These are phyloP conservation scores for Hyparrhenia diplandra DNA, from an alignment of 176 grass and related monocot species.

Conservation along the genomic window DNA sequence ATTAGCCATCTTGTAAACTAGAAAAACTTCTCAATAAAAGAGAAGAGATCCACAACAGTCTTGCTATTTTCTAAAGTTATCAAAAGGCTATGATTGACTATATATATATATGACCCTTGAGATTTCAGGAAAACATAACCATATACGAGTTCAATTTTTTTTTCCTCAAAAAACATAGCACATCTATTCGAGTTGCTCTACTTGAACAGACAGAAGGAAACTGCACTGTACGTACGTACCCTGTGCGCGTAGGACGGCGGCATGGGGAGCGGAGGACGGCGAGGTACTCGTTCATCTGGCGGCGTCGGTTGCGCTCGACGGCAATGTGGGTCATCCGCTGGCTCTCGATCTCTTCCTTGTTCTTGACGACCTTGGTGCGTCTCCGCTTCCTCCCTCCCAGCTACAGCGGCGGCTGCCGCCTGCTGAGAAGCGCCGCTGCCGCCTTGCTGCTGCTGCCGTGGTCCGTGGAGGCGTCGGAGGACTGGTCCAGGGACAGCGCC, in stretches of 20 bases:
- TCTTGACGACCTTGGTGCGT: slow-evolving; percentile 71
- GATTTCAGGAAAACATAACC: too few relatives aligned
- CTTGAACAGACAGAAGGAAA: too few relatives aligned
- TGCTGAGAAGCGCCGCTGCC: not conserved
- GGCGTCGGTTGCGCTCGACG: slow-evolving; percentile 93
- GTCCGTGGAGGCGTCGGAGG: slow-evolving; percentile 33
- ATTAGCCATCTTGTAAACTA: too few relatives aligned
- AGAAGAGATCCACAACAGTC: too few relatives aligned
- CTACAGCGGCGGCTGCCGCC: not conserved
- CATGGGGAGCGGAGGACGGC: slow-evolving; percentile 86
- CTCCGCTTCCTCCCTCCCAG: slow-evolving; percentile 65
- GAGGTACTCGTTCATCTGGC: slow-evolving; percentile 99
- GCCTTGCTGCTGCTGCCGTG: not conserved
- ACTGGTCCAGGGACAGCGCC: slow-evolving; percentile 28
- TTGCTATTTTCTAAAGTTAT: too few relatives aligned
- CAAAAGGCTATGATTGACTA: too few relatives aligned
- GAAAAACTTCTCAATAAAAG: too few relatives aligned
- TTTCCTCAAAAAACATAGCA: too few relatives aligned
- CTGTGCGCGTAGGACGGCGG: slow-evolving; percentile 83
- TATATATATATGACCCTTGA: too few relatives aligned
- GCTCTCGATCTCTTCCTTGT: slow-evolving; percentile 94
- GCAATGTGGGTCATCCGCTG: slow-evolving; percentile 99
- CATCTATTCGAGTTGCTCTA: too few relatives aligned
- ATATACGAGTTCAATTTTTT: too few relatives aligned
- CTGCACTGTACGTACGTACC: slow-evolving; percentile 28